Evolutionary conservation across 179 eudicot genomes (phyloP), one percentile per base, ranked within the genome.

Genomic region (Drosera spatulata): DNA sequence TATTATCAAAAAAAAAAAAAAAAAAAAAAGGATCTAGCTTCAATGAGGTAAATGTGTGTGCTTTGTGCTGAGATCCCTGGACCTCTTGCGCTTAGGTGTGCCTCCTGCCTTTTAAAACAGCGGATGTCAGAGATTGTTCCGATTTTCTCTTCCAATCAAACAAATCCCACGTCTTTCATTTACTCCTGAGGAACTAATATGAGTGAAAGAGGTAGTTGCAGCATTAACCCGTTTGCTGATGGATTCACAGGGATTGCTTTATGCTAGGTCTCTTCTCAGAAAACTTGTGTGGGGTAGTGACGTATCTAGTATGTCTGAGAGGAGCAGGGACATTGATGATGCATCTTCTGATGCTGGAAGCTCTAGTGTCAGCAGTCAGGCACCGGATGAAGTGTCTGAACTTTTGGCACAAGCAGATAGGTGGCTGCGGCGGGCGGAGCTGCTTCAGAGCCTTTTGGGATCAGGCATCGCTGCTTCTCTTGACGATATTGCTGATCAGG

Each of bases 401-500:
- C 84, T 80, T 61, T 59, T 82, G 59, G 76, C 82, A 68, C 82
- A 79, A 80, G 91, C 84, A 57, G 94, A 93, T 68, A 65, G 71
- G 55, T 93, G 99, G 97, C 78, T 93, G 56, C 81, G 94, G 52
- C 86, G 84, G 62, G 99, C 97, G 44, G 99, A 93, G 63, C 74
- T 93, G 70, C 82, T 93, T 69, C 97, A 93, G 77, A 93, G 99
- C 73, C 95, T 93, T 67, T 69, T 89, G 61, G 99, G 99, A 58
- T 86, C 88, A 51, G 99, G 95, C 59, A 85, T 93, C 59, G 85
- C 95, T 78, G 97, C 87, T 71, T 85, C 95, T 58, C 90, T 89
- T 67, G 95, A 89, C 83, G 99, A 93, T 74, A 90, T 93, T 56
- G 99, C 97, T 58, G 94, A 93, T 63, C 84, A 90, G 71, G 82